Evolutionary conservation across 768 basidiomycete genomes (phyloP), one percentile per base, ranked within the genome.

Genomic region (Podaxis mareebaensis): DNA sequence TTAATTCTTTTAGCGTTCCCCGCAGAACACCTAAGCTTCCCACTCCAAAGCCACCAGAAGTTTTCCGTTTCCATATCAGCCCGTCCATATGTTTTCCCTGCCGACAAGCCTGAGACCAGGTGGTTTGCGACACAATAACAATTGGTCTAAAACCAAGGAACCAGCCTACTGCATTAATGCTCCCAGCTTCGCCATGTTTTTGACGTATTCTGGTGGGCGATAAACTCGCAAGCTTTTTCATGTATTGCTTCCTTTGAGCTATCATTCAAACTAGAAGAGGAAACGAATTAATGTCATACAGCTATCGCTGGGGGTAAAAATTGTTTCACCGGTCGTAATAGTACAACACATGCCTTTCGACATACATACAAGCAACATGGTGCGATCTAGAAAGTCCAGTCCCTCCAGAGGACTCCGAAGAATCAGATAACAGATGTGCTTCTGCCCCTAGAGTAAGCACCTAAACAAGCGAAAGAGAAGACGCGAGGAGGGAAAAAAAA

Each of bases 381-480:
- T 38, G 44, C 54, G 42, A 48, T 62, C 61, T 62, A 62, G 38
- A 56, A 62, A 55, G 53, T 62, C 53, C 61, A 38, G 53, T 48
- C 61, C 61, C 42, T 62, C 61, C 61, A 54, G 42, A 55, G 46
- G 61, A 38, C 51, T 12, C 40, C 26, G 61, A 55, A 61, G 54
- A 33, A 26, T 30, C 20, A 51, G n/a, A 36, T 15, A 1, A 80
- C 79, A 20, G 87, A 87, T 55, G 78, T 88, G 53, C 77, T 88
- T 56, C 62, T 88, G 42, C 61, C 54, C 49, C 46, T 62, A 64
- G 42, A 64, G 48, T 58, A 61, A 56, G 55, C 60, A 49, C 46
- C 57, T 24, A 46, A 20, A 30, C 1, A 54, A 58, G 33, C 33
- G 13, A 48, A 57, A 58, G 44, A 51, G 30, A 44, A 38, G 13